A percentile compares a stretch with the other conserved stretches of the same genome.
Conservation (phyloP, 2,329 filamentous ascomycete species). For the Neophaeococcomyces mojaviensis region DNA sequence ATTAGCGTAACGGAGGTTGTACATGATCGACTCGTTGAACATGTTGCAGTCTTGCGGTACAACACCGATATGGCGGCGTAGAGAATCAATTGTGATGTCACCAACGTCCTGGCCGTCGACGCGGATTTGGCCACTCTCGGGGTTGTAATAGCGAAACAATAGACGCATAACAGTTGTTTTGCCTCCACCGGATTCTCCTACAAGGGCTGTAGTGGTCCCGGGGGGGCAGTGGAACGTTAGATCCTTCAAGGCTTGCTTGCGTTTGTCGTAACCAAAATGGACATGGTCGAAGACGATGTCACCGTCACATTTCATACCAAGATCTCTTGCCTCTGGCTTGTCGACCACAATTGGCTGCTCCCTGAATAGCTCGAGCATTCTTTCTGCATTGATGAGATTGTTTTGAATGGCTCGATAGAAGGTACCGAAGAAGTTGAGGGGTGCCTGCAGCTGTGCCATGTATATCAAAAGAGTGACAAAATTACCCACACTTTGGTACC, state of each 20-base stretch:
- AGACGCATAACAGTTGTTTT: slow-evolving; percentile 96
- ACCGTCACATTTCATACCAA: slow-evolving; percentile 61
- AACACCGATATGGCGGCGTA: slow-evolving; percentile 84
- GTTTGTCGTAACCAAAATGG: slow-evolving; percentile 79
- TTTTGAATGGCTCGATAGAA: slow-evolving; percentile 96
- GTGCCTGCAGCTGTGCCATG: slow-evolving; percentile 70
- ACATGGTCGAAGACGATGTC: slow-evolving; percentile 84
- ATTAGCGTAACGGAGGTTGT: slow-evolving; percentile 86
- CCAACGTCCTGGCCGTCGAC: slow-evolving; percentile 79
- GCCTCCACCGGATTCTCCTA: slow-evolving; percentile 92
- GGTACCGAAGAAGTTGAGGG: slow-evolving; percentile 81
- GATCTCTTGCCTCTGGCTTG: slow-evolving; percentile 52
- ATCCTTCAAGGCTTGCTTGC: slow-evolving; percentile 75
- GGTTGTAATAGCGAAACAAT: slow-evolving; percentile 94
- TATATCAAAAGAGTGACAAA: slow-evolving; percentile 71
- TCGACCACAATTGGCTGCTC: slow-evolving; percentile 89
- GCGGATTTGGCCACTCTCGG: slow-evolving; percentile 68
- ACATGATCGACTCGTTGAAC: slow-evolving; percentile 93
- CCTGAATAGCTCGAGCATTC: slow-evolving; percentile 91
- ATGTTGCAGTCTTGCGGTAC: slow-evolving; percentile 94
- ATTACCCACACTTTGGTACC: slow-evolving; percentile 57
- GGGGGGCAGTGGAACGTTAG: slow-evolving; percentile 79
- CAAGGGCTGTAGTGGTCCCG: slow-evolving; percentile 89
- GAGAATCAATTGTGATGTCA: slow-evolving; percentile 85
- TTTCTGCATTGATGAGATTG: slow-evolving; percentile 93